Evolutionary conservation across 78 protist species (phyloP), one percentile per base, ranked within the genome.

Genomic region (Dictyostelium intermedium): DNA sequence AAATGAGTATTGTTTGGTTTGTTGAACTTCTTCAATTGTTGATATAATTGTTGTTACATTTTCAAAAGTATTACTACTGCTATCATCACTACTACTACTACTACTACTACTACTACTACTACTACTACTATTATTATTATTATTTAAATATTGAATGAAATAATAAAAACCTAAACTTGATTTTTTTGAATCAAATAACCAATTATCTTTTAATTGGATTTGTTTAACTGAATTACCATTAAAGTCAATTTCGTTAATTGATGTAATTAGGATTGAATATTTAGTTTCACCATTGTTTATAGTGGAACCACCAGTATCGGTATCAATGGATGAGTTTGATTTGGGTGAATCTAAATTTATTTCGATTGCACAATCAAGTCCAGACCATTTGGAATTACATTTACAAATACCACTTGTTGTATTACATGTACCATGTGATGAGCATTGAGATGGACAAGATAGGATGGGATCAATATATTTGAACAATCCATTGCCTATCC

Each of bases 1-100:
- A 66, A 66, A 66, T 66, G 74, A 66, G 27, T 20, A 66, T n/a
- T n/a, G 32, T 25, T 66, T 66, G 11, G 6, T 66, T 66, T 25
- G 8, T 66, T 66, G n/a, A 66, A 66, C 74, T 66, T 66, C 74
- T 66, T 66, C 74, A 66, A 66, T 66, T 66, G 35, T 66, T 27
- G 74, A 66, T 66, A 27, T 66, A 66, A 66, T 66, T 11, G 25
- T 66, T n/a, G 35, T 61, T 61, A 0, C 5, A 53, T 53, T 53
- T 14, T 53, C 16, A 16, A 5, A 5, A 41, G 2, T 41, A 41
- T 0, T 50, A 50, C 16, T 11, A 50, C 16, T 50, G 16, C 16
- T 16, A 50, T 16, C 16, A 9, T 45, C 10, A 45, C 10, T 45
- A 45, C 10, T 45, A 45, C 10, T 45, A 45, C 10, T 45, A 45